Evolutionary conservation across 305 asterid species (phyloP), one percentile per base, ranked within the genome.

Genomic region (Ajuga reptans): DNA sequence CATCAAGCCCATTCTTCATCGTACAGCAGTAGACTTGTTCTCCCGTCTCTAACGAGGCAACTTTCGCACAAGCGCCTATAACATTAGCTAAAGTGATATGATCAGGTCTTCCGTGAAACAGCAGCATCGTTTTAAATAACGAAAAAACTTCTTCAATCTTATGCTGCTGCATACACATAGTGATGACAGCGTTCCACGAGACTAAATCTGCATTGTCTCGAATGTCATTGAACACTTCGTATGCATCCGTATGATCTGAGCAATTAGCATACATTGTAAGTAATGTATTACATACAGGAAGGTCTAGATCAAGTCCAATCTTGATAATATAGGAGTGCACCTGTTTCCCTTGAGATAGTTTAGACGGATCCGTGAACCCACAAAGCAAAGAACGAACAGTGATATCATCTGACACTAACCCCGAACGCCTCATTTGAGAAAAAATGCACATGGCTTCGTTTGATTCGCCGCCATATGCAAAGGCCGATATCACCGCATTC

Each of bases 181-280:
- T 80, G 51, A 87, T 78, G 69, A 89, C 80, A 68, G 84, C 85
- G 68, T 85, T 89, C 96, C 96, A 89, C 9, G 96, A 82, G 76
- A 89, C 91, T 46, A 80, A 59, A 84, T 89, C 94, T 21, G 86
- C 89, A 33, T 64, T 65, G 56, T 45, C 65, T 66, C 62, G 78
- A 67, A 81, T 82, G 59, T 72, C 80, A 9, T 80, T 45, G 70
- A 89, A 89, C 68, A 84, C 51, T 58, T 71, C 80, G 76, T 70
- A 75, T 6, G 90, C 89, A 75, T 83, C 79, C 14, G 0, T 16
- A 64, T 56, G 72, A 50, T 77, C 79, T 0, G 81, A 87, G 66
- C 96, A 87, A 75, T 83, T 89, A 18, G 89, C 81, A 62, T 87
- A 89, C 90, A 85, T 82, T 18, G 90, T 84, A 31, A 87, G 83